Evolutionary conservation across 306 rosid species (phyloP), one percentile per base, ranked within the genome.

Genomic region (Quercus rubra): DNA sequence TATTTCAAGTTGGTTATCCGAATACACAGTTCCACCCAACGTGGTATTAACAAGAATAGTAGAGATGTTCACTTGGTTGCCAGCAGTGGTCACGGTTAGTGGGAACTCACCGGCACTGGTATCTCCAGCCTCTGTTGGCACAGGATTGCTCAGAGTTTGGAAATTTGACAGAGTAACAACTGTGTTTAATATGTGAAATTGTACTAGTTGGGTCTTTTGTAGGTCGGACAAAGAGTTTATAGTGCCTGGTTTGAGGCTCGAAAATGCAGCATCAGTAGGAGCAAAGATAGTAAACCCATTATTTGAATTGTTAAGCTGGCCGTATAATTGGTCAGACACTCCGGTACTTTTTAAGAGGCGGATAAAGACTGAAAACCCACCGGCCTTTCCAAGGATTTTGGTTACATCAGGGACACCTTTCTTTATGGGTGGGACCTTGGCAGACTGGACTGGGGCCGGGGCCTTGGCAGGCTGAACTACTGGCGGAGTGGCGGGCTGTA

Each of bases 91-190:
- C 3, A 83, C 52, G 70, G 83, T 86, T 3, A 86, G 71, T 0
- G 86, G 89, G 35, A 51, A 83, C 59, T 86, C 89, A 8, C 51
- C 27, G 15, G 49, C 51, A 5, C 56, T 56, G 5, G 66, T 63
- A 38, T 80, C 86, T 68, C 87, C 85, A 25, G 85, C 89, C 70
- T 86, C 84, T 2, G 89, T 86, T 1, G 73, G 69, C 12, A 86
- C 82, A 5, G 89, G 89, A 67, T 86, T 86, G 78, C 87, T 86
- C 14, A 86, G 63, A 8, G 89, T 82, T 77, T 86, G 87, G 75
- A 86, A 86, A 73, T 80, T 83, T 4, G 81, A 59, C 14, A 74
- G 11, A 4, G 74, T 5, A 28, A 86, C 58, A 11, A 49, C 71
- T 6, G 73, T 62, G 1, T 86, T 86, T 14, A 79, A 75, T 12